Base-by-base conservation (phyloP, 164 flowering plant species). In the Tinospora cordifolia region DNA sequence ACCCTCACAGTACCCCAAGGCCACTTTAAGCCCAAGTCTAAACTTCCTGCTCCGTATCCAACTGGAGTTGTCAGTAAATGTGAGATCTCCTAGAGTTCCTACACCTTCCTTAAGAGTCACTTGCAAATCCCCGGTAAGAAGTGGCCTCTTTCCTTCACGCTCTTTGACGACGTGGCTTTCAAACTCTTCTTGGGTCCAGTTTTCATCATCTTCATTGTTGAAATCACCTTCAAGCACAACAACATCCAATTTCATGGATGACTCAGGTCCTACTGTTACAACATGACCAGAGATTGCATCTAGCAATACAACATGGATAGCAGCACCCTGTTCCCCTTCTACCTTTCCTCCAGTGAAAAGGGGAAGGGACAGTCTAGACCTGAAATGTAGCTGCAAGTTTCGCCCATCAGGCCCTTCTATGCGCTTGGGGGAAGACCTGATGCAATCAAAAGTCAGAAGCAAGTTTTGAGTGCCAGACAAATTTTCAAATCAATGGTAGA, bases 151-250 rank as follows among this genome's bases (percentile, higher is more conserved):
- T 47, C 98, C 98, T 80, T 94, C 97, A 69, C 97, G 97, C 76
- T 94, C 99, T 82, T 87, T 90, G 67, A 94, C 99, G 57, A 88
- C 75, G 76, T 92, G 96, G 72, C 90, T 83, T 67, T 92, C 98
- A 80, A 94, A 94, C 47, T 90, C 95, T 76, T 94, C 99, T 62
- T 76, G 80, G 64, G 80, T 86, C 99, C 99, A 94, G 67, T 72
- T 83, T 40, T 89, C 90, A 71, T 86, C 92, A 76, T 88, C 87
- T 77, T 94, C 99, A 71, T 86, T 84, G 82, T 87, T 92, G 76
- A 94, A 94, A 78, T 94, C 99, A 47, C 99, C 99, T 81, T 94
- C 97, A 75, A 92, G 97, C 65, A 94, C 99, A 72, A 94, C 84
- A 67, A 94, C 81, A 72, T 92, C 97, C 66, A 94, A 77, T 80